A percentile compares a stretch with the other conserved stretches of the same genome.
Evolutionary conservation across 2,329 filamentous ascomycete genomes (phyloP).

Genomic region (Calonectria hawksworthii): DNA sequence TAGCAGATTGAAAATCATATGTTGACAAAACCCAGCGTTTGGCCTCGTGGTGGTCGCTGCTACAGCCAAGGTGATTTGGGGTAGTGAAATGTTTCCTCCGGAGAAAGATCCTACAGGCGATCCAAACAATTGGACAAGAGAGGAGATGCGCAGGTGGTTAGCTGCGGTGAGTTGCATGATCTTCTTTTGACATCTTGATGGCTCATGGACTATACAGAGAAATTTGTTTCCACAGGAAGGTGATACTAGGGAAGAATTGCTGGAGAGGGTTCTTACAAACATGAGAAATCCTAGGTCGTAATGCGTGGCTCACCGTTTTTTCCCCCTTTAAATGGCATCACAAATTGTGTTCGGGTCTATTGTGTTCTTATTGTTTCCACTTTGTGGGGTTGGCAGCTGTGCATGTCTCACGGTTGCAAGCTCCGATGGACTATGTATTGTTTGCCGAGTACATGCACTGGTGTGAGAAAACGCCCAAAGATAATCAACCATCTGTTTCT

Average conservation of each 20-base stretch:
- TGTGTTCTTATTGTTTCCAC: neutral
- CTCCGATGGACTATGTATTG: neutral
- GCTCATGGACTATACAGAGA: conserved; percentile 50
- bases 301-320: neutral
- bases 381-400: neutral
- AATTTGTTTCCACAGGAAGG: conserved; percentile 60
- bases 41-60: conserved; percentile 85
- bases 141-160: conserved; percentile 87
- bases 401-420: neutral
- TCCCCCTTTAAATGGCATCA: neutral
- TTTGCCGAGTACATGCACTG: neutral
- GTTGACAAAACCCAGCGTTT: conserved; percentile 71
- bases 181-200: neutral
- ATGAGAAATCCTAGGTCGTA: conserved; percentile 57
- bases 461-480: neutral
- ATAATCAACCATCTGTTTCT: neutral
- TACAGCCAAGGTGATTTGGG: conserved; percentile 88
- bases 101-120: conserved; percentile 83
- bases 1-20: conserved; percentile 20
- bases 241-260: conserved; percentile 61
- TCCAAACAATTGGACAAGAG: conserved; percentile 78
- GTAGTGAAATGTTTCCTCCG: conserved; percentile 84
- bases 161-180: conserved; percentile 70
- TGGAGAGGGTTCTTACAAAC: conserved; percentile 62
- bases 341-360: neutral